These are phyloP conservation scores for Apiotrichum porosum DNA, from an alignment of 1,284 basidiomycete species.

Conservation along the genomic window DNA sequence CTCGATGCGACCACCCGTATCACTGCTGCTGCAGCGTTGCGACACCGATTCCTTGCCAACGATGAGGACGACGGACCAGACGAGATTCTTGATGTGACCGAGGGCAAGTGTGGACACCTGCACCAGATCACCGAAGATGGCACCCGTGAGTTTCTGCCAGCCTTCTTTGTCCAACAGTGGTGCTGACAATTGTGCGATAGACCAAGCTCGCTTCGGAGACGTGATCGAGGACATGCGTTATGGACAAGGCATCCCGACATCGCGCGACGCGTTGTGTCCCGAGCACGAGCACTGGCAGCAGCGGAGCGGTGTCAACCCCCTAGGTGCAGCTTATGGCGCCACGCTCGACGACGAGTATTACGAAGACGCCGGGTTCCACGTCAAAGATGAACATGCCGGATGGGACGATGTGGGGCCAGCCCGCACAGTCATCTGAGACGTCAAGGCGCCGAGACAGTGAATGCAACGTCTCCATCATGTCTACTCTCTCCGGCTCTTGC, in stretches of 20 bases:
- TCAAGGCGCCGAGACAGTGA: too few relatives aligned
- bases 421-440: too few relatives aligned
- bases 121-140: conserved; percentile 26
- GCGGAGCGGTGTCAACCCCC: conserved; percentile 32
- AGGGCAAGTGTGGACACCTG: conserved; percentile 40
- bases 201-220: conserved; percentile 34
- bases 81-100: conserved; percentile 22
- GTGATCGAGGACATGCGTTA: conserved; percentile 36
- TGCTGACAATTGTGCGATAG: conserved; percentile 12
- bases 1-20: conserved; percentile 69
- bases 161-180: too few relatives aligned
- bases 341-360: conserved; percentile 16
- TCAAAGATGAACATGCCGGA: conserved; percentile 4
- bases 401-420: too few relatives aligned
- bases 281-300: conserved; percentile 45
- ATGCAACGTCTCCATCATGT: too few relatives aligned
- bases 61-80: conserved; percentile 21
- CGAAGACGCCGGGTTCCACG: conserved; percentile 14
- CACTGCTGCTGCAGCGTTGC: conserved; percentile 68
- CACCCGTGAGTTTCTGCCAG: conserved; percentile 38
- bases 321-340: conserved; percentile 21
- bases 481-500: too few relatives aligned
- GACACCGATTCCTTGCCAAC: conserved; percentile 65
- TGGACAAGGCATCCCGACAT: conserved; percentile 35
- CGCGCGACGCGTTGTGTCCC: conserved; percentile 31